A percentile compares a stretch with the other conserved stretches of the same genome.
These are phyloP conservation scores for Fusarium sp. DNA, from an alignment of 2,329 filamentous ascomycete genomes.

Conservation along the genomic window DNA sequence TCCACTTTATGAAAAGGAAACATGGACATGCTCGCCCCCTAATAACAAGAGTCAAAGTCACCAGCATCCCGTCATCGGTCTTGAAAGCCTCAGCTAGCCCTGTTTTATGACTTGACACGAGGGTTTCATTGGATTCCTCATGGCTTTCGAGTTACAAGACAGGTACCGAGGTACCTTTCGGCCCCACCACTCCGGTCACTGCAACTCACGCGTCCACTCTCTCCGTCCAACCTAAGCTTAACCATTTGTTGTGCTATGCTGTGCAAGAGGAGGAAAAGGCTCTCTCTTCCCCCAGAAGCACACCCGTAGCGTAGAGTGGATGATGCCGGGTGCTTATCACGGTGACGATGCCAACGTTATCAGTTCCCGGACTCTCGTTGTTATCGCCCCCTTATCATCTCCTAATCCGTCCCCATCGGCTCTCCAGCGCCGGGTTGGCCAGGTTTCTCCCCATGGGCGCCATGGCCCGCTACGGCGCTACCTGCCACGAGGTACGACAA, in stretches of 20 bases:
- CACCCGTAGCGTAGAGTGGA: not conserved
- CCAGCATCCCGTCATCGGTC: slow-evolving; percentile 11
- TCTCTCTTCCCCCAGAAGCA: slow-evolving; percentile 2
- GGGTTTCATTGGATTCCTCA: slow-evolving; percentile 3
- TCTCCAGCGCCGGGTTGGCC: slow-evolving; percentile 15
- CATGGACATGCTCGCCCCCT: not conserved
- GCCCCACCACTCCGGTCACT: slow-evolving; percentile 20
- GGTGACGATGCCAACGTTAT: not conserved
- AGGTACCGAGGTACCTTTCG: slow-evolving; percentile 24
- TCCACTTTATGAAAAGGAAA: not conserved
- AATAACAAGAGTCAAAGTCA: slow-evolving; percentile 2
- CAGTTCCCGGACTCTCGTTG: not conserved
- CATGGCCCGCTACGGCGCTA: slow-evolving; percentile 23
- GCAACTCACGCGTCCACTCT: slow-evolving; percentile 19
- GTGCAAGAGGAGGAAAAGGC: not conserved
- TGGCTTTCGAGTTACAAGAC: not conserved
- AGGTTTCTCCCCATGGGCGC: slow-evolving; percentile 29
- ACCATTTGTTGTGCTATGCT: not conserved
- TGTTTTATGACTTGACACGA: slow-evolving; percentile 8
- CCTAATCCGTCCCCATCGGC: not conserved
- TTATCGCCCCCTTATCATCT: not conserved
- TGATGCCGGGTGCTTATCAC: not conserved
- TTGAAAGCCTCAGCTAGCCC: slow-evolving; percentile 9
- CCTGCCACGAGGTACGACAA: slow-evolving; percentile 32
- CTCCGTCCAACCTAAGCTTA: not conserved